Evolutionary conservation across 768 basidiomycete species (phyloP).

Genomic region (Amylocystis lapponica): DNA sequence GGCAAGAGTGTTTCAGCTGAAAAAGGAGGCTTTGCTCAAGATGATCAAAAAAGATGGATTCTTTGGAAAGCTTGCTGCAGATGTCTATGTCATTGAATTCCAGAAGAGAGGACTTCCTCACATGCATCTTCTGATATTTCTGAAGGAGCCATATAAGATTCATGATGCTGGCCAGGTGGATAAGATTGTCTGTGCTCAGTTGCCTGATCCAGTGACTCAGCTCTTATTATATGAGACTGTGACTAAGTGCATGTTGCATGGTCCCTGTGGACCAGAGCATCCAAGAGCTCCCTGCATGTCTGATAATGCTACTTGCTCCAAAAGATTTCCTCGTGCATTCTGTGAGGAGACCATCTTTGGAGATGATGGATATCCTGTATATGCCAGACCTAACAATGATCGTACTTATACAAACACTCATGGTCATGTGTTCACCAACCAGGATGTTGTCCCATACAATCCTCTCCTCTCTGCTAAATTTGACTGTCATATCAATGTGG

Average conservation of each 20-base stretch:
- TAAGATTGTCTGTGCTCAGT: slow-evolving; percentile 32
- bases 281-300: slow-evolving; percentile 40
- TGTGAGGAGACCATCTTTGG: slow-evolving; percentile 27
- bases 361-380: slow-evolving; percentile 36
- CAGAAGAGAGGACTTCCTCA: slow-evolving; percentile 54
- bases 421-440: slow-evolving; percentile 30
- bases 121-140: slow-evolving; percentile 43
- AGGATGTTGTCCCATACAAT: slow-evolving; percentile 37
- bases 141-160: slow-evolving; percentile 30
- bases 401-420: slow-evolving; percentile 13
- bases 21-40: slow-evolving; percentile 28
- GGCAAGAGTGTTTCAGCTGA: slow-evolving; percentile 38
- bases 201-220: slow-evolving; percentile 35
- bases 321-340: slow-evolving; percentile 40
- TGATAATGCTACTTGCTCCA: slow-evolving; percentile 34
- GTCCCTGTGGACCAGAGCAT: slow-evolving; percentile 44
- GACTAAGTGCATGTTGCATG: slow-evolving; percentile 41
- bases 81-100: slow-evolving; percentile 51
- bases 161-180: slow-evolving; percentile 33
- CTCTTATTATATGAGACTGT: slow-evolving; percentile 37
- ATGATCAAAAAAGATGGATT: slow-evolving; percentile 34
- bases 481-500: slow-evolving; percentile 47
- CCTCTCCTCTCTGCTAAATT: slow-evolving; percentile 30
- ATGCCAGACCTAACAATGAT: slow-evolving; percentile 32
- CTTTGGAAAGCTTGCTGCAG: slow-evolving; percentile 37